A percentile compares a stretch with the other conserved stretches of the same genome.
These are phyloP conservation scores for Paramyrothecium sp. DNA, from an alignment of 2,329 filamentous ascomycete species.

Conservation along the genomic window DNA sequence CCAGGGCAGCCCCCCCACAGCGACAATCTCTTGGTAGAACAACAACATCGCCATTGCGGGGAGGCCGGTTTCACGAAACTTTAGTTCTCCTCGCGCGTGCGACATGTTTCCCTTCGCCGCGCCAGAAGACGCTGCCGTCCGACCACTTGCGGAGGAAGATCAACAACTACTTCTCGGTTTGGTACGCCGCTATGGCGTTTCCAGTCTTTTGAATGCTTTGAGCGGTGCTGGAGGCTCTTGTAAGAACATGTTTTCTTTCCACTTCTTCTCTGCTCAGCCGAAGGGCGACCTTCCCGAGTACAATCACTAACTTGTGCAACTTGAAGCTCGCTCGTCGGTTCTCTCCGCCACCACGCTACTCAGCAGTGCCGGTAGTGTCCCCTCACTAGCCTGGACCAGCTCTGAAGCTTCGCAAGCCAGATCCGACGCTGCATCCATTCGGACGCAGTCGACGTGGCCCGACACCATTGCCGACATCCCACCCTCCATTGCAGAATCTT, in stretches of 20 bases:
- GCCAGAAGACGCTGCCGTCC: slow-evolving; percentile 31
- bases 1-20: background rate
- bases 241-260: slow-evolving; percentile 12
- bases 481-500: slow-evolving; percentile 28
- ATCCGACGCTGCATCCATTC: slow-evolving; percentile 37
- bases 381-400: slow-evolving; percentile 39
- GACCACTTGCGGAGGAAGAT: slow-evolving; percentile 35
- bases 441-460: slow-evolving; percentile 36
- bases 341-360: slow-evolving; percentile 38
- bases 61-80: background rate
- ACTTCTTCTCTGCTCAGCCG: background rate
- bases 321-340: slow-evolving; percentile 35
- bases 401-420: slow-evolving; percentile 38
- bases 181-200: slow-evolving; percentile 35
- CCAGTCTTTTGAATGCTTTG: slow-evolving; percentile 34
- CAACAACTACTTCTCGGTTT: slow-evolving; percentile 34
- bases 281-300: background rate
- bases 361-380: slow-evolving; percentile 35
- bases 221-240: slow-evolving; percentile 33
- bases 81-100: background rate
- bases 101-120: slow-evolving; percentile 33
- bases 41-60: background rate
- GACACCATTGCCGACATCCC: slow-evolving; percentile 29
- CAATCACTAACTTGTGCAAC: slow-evolving; percentile 10
- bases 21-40: background rate